Conservation (phyloP, 345 rosid species). For the Dipteronia sinensis region DNA sequence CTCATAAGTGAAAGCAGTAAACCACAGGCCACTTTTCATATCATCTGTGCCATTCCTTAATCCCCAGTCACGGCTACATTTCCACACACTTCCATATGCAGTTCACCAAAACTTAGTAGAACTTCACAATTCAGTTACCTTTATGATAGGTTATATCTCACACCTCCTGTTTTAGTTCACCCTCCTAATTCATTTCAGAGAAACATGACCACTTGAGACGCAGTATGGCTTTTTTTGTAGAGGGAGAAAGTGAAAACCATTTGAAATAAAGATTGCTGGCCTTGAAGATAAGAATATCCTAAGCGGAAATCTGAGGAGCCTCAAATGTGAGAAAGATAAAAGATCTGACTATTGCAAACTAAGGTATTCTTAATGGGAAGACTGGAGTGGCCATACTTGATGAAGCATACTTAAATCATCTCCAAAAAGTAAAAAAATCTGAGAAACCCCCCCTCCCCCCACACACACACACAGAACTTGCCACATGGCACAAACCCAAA, state of each 20-base stretch:
- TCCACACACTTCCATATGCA: not conserved
- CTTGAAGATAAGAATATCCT: not conserved
- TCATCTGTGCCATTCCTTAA: not conserved
- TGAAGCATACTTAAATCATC: conserved; percentile 4
- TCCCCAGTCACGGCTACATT: not conserved
- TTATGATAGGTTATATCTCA: not conserved
- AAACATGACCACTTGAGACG: not conserved
- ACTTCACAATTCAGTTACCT: not conserved
- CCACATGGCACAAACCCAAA: too few species aligned
- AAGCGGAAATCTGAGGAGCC: not conserved
- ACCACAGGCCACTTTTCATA: not conserved
- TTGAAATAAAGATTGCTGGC: not conserved
- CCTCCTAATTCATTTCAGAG: not conserved
- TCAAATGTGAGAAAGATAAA: not conserved
- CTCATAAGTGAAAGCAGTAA: not conserved
- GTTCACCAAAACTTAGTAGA: conserved; percentile 1
- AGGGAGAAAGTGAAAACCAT: not conserved
- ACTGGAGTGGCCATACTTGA: conserved; percentile 1
- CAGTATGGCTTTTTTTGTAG: not conserved
- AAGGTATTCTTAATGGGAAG: not conserved
- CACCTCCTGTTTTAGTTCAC: not conserved
- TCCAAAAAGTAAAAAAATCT: not conserved
- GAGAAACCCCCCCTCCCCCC: too few species aligned
- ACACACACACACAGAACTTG: too few species aligned
- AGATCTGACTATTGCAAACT: not conserved